Evolutionary conservation across 2,329 filamentous ascomycete genomes (phyloP).

Genomic region (Fusarium papillatum): DNA sequence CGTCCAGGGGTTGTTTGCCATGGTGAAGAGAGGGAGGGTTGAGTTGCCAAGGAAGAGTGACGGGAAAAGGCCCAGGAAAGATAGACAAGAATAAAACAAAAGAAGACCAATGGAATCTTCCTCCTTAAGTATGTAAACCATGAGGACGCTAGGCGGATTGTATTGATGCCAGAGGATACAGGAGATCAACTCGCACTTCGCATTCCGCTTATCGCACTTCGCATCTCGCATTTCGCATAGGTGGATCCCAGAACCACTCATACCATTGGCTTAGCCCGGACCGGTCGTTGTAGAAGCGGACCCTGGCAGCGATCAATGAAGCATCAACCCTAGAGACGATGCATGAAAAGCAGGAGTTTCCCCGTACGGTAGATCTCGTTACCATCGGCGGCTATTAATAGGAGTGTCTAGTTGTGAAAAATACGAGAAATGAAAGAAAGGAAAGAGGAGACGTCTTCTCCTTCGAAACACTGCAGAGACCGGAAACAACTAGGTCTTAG

Average conservation of each 20-base stretch:
- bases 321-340: not conserved
- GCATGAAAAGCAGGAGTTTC: not conserved
- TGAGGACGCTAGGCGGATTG: not conserved
- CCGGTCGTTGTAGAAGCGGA: not conserved
- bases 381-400: not conserved
- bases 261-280: not conserved
- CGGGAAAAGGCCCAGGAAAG: not conserved
- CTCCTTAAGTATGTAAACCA: not conserved
- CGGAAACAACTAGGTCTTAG: too few relatives aligned
- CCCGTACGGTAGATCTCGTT: not conserved
- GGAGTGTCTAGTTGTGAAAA: too few relatives aligned
- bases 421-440: not conserved
- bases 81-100: not conserved
- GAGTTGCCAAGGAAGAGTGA: not conserved
- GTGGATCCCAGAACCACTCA: not conserved
- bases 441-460: not conserved
- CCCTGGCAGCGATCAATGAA: not conserved
- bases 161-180: not conserved
- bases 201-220: constrained; percentile 7
- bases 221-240: constrained; percentile 17
- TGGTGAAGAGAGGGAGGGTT: not conserved
- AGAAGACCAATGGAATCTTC: not conserved
- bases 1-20: not conserved
- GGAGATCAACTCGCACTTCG: not conserved
- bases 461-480: not conserved